Conservation (phyloP, 2,329 filamentous ascomycete species). For the Verticillium longisporum region DNA sequence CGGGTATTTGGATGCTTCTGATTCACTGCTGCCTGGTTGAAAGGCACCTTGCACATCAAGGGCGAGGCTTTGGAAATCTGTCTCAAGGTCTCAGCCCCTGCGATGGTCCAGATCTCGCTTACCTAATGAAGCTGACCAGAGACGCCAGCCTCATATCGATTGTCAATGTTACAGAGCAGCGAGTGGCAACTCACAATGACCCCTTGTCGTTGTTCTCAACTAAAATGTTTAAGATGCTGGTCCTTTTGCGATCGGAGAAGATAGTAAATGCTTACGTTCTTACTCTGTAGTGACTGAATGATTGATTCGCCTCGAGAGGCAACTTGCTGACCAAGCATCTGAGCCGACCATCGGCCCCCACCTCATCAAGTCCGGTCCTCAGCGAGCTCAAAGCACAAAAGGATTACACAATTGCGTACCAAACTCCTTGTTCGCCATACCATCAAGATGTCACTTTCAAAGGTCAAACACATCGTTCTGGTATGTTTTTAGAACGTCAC, state of each 20-base stretch:
- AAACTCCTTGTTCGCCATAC: neutral
- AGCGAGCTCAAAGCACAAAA: neutral
- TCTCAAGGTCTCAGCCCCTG: neutral
- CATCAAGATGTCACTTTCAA: conserved; percentile 53
- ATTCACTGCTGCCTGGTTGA: neutral
- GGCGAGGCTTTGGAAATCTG: neutral
- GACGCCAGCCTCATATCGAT: neutral
- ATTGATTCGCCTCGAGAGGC: neutral
- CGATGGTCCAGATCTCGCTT: neutral
- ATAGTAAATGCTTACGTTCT: neutral
- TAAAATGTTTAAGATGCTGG: no score
- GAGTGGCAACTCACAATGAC: neutral
- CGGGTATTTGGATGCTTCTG: neutral
- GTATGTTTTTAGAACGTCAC: conserved; percentile 31
- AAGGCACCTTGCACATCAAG: no score
- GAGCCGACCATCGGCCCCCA: neutral
- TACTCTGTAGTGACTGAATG: neutral
- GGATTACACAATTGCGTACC: neutral
- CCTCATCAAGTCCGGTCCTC: neutral
- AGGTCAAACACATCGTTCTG: conserved; percentile 71
- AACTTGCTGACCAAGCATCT: neutral
- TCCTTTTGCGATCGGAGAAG: neutral
- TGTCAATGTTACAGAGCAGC: neutral
- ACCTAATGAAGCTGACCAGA: neutral
- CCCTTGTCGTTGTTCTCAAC: neutral